These are phyloP conservation scores for Leccinum disarticulatum DNA, from an alignment of 768 basidiomycete genomes.

Conservation along the genomic window DNA sequence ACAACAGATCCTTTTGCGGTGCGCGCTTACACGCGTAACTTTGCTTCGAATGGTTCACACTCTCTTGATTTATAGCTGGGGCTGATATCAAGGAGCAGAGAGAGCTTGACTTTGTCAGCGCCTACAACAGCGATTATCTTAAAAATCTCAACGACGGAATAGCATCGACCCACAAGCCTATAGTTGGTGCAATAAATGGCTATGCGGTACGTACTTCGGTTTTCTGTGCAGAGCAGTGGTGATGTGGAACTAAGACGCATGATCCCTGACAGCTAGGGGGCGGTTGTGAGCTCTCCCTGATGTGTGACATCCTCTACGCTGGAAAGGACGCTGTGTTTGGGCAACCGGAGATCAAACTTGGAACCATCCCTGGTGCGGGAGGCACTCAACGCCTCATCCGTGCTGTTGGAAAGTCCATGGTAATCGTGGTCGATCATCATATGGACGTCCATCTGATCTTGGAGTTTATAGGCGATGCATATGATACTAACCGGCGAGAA, in stretches of 20 bases:
- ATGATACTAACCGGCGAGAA: slow-evolving; percentile 51
- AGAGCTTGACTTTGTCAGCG: slow-evolving; percentile 61
- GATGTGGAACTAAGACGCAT: slow-evolving; percentile 25
- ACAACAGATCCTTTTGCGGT: slow-evolving; percentile 70
- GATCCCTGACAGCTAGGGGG: slow-evolving; percentile 72
- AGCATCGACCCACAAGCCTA: slow-evolving; percentile 72
- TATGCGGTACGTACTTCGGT: slow-evolving; percentile 56
- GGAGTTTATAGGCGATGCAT: slow-evolving; percentile 47
- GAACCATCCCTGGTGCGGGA: slow-evolving; percentile 91
- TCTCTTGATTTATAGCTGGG: slow-evolving; percentile 49
- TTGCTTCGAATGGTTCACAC: background rate
- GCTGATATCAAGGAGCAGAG: slow-evolving; percentile 99
- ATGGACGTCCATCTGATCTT: background rate
- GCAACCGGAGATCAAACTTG: slow-evolving; percentile 94
- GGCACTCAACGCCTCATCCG: slow-evolving; percentile 89
- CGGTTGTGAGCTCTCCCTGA: slow-evolving; percentile 93
- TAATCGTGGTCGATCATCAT: slow-evolving; percentile 3
- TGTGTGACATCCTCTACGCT: slow-evolving; percentile 93
- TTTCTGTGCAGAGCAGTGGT: background rate
- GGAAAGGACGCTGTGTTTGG: slow-evolving; percentile 87
- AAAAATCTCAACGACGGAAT: slow-evolving; percentile 44
- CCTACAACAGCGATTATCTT: slow-evolving; percentile 47
- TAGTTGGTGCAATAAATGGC: slow-evolving; percentile 92
- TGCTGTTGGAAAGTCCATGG: slow-evolving; percentile 77
- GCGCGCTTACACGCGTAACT: background rate